Conservation (phyloP, 495 filamentous ascomycete genomes). For the Letharia columbiana region DNA sequence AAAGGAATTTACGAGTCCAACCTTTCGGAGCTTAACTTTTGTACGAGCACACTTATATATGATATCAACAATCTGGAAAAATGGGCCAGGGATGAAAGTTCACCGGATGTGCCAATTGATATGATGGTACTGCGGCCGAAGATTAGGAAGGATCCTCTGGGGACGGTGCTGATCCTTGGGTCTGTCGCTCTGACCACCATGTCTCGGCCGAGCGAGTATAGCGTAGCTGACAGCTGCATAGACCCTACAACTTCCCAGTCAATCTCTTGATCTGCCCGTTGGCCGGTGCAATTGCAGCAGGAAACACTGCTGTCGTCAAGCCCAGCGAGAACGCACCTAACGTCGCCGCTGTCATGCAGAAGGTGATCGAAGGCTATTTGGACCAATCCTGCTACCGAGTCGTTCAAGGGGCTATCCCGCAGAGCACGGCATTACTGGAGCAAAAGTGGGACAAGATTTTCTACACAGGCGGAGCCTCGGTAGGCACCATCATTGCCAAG, state of each 20-base stretch:
- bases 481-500: constrained; percentile 81
- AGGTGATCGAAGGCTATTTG: constrained; percentile 61
- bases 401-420: constrained; percentile 70
- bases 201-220: neutral
- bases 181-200: constrained; percentile 28
- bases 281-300: constrained; percentile 84
- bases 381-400: constrained; percentile 70
- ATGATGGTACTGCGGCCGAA: constrained; percentile 61
- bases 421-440: constrained; percentile 72
- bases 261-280: constrained; percentile 69
- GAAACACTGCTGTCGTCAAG: constrained; percentile 83
- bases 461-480: constrained; percentile 72
- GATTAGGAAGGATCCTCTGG: constrained; percentile 84
- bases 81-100: constrained; percentile 74
- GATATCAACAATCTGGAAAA: constrained; percentile 63
- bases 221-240: constrained; percentile 24
- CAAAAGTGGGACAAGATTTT: constrained; percentile 97
- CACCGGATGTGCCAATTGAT: constrained; percentile 57
- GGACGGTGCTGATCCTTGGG: constrained; percentile 78
- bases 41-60: constrained; percentile 70
- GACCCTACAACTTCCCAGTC: constrained; percentile 85
- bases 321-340: constrained; percentile 73
- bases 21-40: constrained; percentile 63
- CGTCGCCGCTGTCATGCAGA: constrained; percentile 68
- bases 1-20: constrained; percentile 63